phyloP scores from a whole-genome alignment of 176 grass and related monocot genomes.

The Puccinellia tenuiflora region DNA sequence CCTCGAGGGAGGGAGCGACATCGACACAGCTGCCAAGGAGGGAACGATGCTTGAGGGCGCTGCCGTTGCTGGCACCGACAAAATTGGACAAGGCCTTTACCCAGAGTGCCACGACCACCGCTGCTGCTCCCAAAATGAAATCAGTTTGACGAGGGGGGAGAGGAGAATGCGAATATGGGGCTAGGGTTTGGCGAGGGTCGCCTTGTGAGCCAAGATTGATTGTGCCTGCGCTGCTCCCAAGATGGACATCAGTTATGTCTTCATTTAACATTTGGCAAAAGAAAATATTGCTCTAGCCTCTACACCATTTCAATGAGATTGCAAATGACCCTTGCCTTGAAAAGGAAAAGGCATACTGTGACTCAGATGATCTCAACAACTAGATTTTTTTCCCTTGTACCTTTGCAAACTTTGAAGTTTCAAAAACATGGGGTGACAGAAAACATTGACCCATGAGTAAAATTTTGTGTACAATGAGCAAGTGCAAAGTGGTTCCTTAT shows the following conservation, averaged over 20 bases:
- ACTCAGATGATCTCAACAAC: neutral
- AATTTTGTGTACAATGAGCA: neutral
- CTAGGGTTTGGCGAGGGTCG: too few species aligned
- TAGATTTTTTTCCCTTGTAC: neutral
- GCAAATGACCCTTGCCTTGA: neutral
- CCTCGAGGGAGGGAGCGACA: neutral
- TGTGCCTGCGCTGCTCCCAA: neutral
- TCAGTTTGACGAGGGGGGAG: neutral
- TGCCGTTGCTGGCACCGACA: neutral
- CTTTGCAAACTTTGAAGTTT: neutral
- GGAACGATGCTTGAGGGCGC: neutral
- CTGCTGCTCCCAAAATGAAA: neutral
- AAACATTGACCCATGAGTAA: neutral
- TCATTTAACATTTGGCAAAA: too few species aligned
- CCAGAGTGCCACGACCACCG: neutral
- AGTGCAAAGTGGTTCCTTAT: neutral
- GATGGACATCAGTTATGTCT: neutral
- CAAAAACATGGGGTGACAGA: neutral
- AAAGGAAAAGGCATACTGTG: neutral
- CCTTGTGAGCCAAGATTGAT: neutral
- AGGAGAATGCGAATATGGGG: too few species aligned
- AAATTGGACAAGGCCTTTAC: neutral
- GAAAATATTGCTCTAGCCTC: neutral
- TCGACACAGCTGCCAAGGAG: neutral
- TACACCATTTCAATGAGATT: neutral